A percentile compares a stretch with the other conserved stretches of the same genome.
Conservation (phyloP, 2,329 filamentous ascomycete species). For the Trichophyton benhamiae region DNA sequence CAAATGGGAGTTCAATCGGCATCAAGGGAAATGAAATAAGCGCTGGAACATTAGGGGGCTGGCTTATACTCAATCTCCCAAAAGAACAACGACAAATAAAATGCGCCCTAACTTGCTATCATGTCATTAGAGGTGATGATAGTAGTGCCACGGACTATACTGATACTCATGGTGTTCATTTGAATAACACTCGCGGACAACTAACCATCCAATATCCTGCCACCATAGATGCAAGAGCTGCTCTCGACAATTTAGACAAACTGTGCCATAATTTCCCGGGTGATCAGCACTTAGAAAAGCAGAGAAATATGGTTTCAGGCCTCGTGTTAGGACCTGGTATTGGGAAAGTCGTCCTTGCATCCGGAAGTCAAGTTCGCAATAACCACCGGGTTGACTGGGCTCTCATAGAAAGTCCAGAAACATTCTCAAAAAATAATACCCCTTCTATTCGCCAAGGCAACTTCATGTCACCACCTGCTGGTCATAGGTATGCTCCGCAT, state of each 20-base stretch:
- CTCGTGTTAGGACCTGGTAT: background rate
- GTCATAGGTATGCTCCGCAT: background rate
- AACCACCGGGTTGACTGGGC: background rate
- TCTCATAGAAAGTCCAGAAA: background rate
- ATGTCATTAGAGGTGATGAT: conserved; percentile 3
- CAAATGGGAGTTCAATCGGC: conserved; percentile 7
- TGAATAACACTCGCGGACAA: background rate
- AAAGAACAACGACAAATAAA: background rate
- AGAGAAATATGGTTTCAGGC: background rate
- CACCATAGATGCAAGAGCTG: background rate
- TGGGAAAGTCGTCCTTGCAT: conserved; percentile 2
- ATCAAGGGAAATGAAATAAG: background rate
- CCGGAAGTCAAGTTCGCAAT: background rate
- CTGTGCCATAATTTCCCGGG: background rate
- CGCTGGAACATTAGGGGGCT: conserved; percentile 7
- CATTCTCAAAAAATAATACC: background rate
- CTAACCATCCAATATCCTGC: conserved; percentile 4
- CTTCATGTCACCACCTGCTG: background rate
- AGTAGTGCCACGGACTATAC: background rate
- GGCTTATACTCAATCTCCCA: conserved; percentile 5
- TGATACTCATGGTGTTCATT: background rate
- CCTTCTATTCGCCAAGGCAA: background rate
- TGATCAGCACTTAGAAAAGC: background rate
- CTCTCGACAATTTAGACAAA: background rate
- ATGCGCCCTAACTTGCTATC: conserved; percentile 7